phyloP scores from a whole-genome alignment of 805 yeast species.

The Starmera dryadoides region DNA sequence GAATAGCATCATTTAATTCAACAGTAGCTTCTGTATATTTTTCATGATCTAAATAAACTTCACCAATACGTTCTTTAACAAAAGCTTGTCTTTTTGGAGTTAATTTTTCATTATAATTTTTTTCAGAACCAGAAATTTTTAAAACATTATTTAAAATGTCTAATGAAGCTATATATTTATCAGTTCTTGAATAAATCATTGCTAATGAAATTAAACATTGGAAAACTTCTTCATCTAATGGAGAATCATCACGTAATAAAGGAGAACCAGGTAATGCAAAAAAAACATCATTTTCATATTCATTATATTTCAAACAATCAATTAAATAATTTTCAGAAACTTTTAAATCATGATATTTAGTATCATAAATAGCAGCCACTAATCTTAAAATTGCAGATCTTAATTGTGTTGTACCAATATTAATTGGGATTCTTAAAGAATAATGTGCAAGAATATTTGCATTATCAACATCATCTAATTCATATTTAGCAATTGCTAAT shows the following conservation, averaged over 20 bases:
- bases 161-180: conserved; percentile 19
- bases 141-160: conserved; percentile 22
- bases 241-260: conserved; percentile 6
- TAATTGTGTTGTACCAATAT: conserved; percentile 18
- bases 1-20: conserved; percentile 32
- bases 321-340: conserved; percentile 23
- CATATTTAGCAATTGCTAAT: conserved; percentile 27
- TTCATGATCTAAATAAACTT: conserved; percentile 31
- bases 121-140: conserved; percentile 17
- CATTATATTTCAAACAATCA: conserved; percentile 21
- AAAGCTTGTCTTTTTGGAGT: conserved; percentile 1
- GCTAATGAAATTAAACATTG: conserved; percentile 19
- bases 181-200: conserved; percentile 13
- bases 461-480: conserved; percentile 17
- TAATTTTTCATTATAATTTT: conserved; percentile 21
- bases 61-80: conserved; percentile 22
- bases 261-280: conserved; percentile 13
- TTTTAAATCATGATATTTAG: conserved; percentile 10
- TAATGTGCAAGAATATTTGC: conserved; percentile 20
- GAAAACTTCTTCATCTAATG: conserved; percentile 15
- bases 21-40: conserved; percentile 28
- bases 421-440: conserved; percentile 23
- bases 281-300: conserved; percentile 10
- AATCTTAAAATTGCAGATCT: conserved; percentile 25
- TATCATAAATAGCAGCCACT: conserved; percentile 25